Conservation (phyloP, 306 rosid genomes). For the Delonix regia region DNA sequence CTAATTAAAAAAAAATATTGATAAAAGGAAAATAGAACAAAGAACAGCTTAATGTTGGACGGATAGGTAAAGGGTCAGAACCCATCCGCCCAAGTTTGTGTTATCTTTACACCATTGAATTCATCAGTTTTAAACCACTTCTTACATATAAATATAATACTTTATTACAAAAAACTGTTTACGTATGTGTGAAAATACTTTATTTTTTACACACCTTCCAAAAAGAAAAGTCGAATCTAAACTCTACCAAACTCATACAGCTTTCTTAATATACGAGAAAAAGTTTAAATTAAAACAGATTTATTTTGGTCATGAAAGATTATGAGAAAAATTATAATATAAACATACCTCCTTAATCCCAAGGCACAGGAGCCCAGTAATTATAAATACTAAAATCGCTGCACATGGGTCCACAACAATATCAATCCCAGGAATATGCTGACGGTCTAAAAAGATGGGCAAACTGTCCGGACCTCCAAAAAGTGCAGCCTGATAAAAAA, state of each 20-base stretch:
- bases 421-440: constrained; percentile 65
- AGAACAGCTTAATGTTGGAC: not conserved
- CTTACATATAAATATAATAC: not conserved
- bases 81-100: not conserved
- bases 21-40: not conserved
- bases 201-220: not conserved
- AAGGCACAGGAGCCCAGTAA: constrained; percentile 75
- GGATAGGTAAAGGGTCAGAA: not conserved
- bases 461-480: constrained; percentile 78
- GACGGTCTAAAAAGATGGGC: constrained; percentile 80
- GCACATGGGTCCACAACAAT: constrained; percentile 89
- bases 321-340: constrained; percentile 16
- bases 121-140: not conserved
- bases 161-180: not conserved
- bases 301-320: not conserved
- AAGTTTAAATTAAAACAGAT: not conserved
- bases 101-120: not conserved
- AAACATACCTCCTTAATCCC: constrained; percentile 92
- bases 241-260: not conserved
- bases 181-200: not conserved
- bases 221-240: not conserved
- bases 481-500: constrained; percentile 64
- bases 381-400: constrained; percentile 69
- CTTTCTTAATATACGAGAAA: not conserved
- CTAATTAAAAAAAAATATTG: not conserved